Percentiles rank a stretch among this genome's conserved stretches.
phyloP scores from a whole-genome alignment of 2,329 filamentous ascomycete species.

The Pseudocercospora musae region DNA sequence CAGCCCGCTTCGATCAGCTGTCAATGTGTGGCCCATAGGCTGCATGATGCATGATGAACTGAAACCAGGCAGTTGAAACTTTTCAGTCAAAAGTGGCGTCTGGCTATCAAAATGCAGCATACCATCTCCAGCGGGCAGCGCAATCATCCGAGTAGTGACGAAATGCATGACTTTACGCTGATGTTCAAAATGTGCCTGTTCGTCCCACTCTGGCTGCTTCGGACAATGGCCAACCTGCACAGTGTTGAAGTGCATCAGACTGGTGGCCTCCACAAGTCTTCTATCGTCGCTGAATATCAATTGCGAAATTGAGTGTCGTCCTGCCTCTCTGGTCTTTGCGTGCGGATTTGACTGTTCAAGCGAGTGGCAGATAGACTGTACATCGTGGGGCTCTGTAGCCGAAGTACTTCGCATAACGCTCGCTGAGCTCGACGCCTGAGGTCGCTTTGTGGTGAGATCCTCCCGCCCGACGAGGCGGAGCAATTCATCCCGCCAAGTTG shows the following conservation, averaged over 20 bases:
- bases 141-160: slow-evolving; percentile 81
- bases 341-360: slow-evolving; percentile 62
- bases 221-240: slow-evolving; percentile 74
- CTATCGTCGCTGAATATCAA: slow-evolving; percentile 90
- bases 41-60: slow-evolving; percentile 89
- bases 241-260: slow-evolving; percentile 79
- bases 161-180: slow-evolving; percentile 88
- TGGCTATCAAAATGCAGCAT: slow-evolving; percentile 85
- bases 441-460: slow-evolving; percentile 59
- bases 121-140: slow-evolving; percentile 80
- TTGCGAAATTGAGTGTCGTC: slow-evolving; percentile 72
- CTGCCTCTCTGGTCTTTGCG: slow-evolving; percentile 77
- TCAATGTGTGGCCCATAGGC: slow-evolving; percentile 85
- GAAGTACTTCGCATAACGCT: background rate
- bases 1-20: slow-evolving; percentile 82
- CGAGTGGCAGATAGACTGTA: slow-evolving; percentile 62
- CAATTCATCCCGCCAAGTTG: slow-evolving; percentile 68
- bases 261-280: slow-evolving; percentile 79
- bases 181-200: slow-evolving; percentile 82
- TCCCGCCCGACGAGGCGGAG: slow-evolving; percentile 75
- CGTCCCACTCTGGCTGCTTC: slow-evolving; percentile 72
- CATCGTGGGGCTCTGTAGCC: slow-evolving; percentile 4
- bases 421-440: background rate
- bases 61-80: slow-evolving; percentile 84
- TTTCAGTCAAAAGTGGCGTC: slow-evolving; percentile 86